Evolutionary conservation across 352 stramenopile species (phyloP).

Genomic region (Phytophthora macrochlamydospora): DNA sequence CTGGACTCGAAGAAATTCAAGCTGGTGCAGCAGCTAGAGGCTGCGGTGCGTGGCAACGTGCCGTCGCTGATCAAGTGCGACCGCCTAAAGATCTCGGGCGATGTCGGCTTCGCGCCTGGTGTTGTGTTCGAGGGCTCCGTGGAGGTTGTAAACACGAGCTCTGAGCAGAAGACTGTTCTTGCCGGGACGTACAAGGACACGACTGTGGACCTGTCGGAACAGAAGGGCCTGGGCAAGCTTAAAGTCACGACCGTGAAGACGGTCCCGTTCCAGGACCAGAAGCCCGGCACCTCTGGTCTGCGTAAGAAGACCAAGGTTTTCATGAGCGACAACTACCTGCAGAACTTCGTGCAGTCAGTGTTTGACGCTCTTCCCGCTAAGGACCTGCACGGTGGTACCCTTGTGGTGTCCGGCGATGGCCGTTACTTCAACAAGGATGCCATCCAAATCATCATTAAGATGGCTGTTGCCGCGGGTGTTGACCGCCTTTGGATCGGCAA

Average conservation of each 20-base stretch:
- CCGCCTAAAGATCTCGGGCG: slow-evolving; percentile 95
- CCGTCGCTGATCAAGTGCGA: slow-evolving; percentile 96
- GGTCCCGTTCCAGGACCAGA: slow-evolving; percentile 94
- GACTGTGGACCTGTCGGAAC: slow-evolving; percentile 94
- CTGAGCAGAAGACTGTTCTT: slow-evolving; percentile 96
- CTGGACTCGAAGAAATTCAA: slow-evolving; percentile 99
- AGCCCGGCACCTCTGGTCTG: slow-evolving; percentile 97
- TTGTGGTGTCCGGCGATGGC: slow-evolving; percentile 97
- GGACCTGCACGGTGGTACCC: slow-evolving; percentile 94
- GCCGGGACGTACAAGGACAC: slow-evolving; percentile 94
- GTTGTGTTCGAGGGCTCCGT: slow-evolving; percentile 94
- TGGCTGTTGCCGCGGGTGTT: slow-evolving; percentile 97
- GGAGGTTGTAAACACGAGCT: slow-evolving; percentile 95
- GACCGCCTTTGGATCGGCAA: slow-evolving; percentile 96
- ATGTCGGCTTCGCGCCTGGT: slow-evolving; percentile 92
- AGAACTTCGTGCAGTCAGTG: slow-evolving; percentile 98
- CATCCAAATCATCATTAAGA: slow-evolving; percentile 97
- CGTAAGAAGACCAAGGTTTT: slow-evolving; percentile 99
- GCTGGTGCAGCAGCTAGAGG: slow-evolving; percentile 97
- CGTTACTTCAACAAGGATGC: slow-evolving; percentile 93
- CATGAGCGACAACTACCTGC: slow-evolving; percentile 97
- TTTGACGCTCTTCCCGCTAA: slow-evolving; percentile 96
- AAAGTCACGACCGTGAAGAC: slow-evolving; percentile 89
- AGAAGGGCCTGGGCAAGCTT: slow-evolving; percentile 92
- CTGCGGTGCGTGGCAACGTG: slow-evolving; percentile 91